phyloP scores from a whole-genome alignment of 257 asterid species.

The Solanum appendiculatum region DNA sequence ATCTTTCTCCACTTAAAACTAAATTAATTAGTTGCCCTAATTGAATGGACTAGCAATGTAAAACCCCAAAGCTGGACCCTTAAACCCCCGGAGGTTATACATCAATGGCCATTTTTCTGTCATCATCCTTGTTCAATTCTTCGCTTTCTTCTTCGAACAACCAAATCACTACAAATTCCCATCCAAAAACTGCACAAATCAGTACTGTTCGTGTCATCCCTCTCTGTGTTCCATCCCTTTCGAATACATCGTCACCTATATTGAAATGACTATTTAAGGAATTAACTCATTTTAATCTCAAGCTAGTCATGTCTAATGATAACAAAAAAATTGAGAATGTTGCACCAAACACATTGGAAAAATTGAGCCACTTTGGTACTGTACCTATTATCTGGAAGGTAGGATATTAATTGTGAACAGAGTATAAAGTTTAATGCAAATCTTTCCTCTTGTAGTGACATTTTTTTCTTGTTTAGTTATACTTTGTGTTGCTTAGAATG shows the following conservation, averaged over 20 bases:
- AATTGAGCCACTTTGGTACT: background rate
- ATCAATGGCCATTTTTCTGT: background rate
- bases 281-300: no score
- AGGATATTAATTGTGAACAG: background rate
- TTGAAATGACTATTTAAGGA: no score
- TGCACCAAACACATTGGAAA: background rate
- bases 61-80: background rate
- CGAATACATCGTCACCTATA: no score
- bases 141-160: background rate
- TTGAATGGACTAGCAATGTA: background rate
- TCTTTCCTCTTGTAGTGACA: background rate
- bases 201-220: background rate
- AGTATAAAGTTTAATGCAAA: background rate
- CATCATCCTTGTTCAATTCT: background rate
- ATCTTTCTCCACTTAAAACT: no score
- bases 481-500: background rate
- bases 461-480: background rate
- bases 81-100: background rate
- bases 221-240: background rate
- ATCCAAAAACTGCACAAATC: background rate
- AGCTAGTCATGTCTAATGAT: no score
- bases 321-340: no score
- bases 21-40: background rate
- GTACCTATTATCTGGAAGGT: background rate
- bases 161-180: background rate